phyloP scores from a whole-genome alignment of 345 rosid genomes.

The Populus simonii region DNA sequence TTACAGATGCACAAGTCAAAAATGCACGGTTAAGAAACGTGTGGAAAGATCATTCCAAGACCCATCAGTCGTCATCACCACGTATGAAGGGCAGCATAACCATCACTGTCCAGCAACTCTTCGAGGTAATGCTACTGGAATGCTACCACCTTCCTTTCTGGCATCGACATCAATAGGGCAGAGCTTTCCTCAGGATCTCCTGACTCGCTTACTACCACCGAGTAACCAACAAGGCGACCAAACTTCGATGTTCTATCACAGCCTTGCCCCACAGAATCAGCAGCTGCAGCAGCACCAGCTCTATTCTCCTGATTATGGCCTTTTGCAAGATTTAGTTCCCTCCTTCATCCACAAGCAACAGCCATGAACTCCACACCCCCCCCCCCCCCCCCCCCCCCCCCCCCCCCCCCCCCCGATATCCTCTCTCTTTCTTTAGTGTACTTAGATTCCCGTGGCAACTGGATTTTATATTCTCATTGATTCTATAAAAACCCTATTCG shows the following conservation, averaged over 20 bases:
- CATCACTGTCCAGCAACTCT: constrained; percentile 70
- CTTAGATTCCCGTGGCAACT: too few relatives aligned
- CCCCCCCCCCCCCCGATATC: too few relatives aligned
- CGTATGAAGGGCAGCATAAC: constrained; percentile 88
- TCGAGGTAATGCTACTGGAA: constrained; percentile 53
- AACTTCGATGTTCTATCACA: constrained; percentile 12
- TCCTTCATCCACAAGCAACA: constrained; percentile 24
- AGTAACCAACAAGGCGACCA: constrained; percentile 8
- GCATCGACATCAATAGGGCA: constrained; percentile 17
- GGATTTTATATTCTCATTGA: not conserved
- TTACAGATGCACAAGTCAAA: constrained; percentile 87
- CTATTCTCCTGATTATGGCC: constrained; percentile 25
- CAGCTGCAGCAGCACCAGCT: constrained; percentile 19
- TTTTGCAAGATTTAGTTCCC: constrained; percentile 36
- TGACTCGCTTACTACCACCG: constrained; percentile 22
- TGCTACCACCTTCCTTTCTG: constrained; percentile 36
- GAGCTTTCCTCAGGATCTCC: constrained; percentile 19
- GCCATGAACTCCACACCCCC: constrained; percentile 22
- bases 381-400: too few relatives aligned
- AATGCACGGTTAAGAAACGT: constrained; percentile 79
- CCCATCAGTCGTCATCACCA: constrained; percentile 82
- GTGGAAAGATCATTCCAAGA: constrained; percentile 91
- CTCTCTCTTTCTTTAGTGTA: too few relatives aligned
- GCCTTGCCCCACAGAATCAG: constrained; percentile 10
- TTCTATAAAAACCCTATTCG: not conserved